phyloP scores from a whole-genome alignment of 306 rosid genomes.

The Senna siamea region DNA sequence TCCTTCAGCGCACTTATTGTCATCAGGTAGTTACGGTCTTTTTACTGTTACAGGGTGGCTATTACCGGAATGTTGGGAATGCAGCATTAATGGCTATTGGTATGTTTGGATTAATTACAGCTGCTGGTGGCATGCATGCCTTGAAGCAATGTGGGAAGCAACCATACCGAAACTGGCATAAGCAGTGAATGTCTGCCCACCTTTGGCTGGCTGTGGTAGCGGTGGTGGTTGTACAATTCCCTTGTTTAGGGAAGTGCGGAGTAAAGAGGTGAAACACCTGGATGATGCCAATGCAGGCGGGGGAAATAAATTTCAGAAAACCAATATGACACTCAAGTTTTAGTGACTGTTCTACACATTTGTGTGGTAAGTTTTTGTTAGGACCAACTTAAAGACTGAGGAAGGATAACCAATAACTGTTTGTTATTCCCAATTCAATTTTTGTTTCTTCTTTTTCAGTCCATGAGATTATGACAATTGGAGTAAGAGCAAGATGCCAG shows the following conservation, averaged over 20 bases:
- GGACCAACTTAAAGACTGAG: background rate
- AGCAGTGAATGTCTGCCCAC: conserved; percentile 45
- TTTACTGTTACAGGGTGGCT: conserved; percentile 64
- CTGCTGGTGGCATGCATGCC: conserved; percentile 60
- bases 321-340: background rate
- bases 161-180: conserved; percentile 64
- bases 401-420: background rate
- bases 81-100: conserved; percentile 59
- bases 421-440: background rate
- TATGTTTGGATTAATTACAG: conserved; percentile 56
- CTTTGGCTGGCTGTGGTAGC: conserved; percentile 30
- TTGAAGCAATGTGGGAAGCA: conserved; percentile 72
- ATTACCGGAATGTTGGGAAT: conserved; percentile 64
- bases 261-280: conserved; percentile 28
- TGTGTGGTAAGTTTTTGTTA: background rate
- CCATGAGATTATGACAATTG: conserved; percentile 26
- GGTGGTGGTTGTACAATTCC: conserved; percentile 14
- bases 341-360: background rate
- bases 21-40: no score
- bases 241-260: conserved; percentile 27
- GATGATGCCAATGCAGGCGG: conserved; percentile 14
- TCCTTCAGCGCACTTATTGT: conserved; percentile 19
- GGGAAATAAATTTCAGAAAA: conserved; percentile 25
- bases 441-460: background rate
- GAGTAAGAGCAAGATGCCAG: conserved; percentile 28